Conservation (phyloP, 2,329 filamentous ascomycete genomes). For the Venturia pyrina region DNA sequence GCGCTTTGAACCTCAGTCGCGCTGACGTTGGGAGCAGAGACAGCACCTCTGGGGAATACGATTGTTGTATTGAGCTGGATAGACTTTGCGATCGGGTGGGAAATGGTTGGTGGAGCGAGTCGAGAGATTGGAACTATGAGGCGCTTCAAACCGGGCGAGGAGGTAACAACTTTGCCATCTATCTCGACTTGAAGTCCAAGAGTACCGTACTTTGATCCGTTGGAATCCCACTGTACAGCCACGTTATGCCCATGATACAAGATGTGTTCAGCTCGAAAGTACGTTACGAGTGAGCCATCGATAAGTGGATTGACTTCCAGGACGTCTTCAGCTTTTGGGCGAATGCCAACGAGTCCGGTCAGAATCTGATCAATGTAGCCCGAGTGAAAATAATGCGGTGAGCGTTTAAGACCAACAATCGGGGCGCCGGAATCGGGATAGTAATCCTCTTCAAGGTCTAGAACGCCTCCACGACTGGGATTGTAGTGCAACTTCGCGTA, state of each 20-base stretch:
- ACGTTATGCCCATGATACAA: neutral
- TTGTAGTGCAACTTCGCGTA: slow-evolving; percentile 34
- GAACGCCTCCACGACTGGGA: slow-evolving; percentile 18
- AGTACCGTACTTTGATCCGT: neutral
- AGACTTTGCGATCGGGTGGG: neutral
- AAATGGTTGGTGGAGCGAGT: neutral
- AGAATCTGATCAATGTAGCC: slow-evolving; percentile 34
- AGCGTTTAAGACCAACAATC: slow-evolving; percentile 33
- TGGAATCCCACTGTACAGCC: neutral
- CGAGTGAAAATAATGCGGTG: slow-evolving; percentile 37
- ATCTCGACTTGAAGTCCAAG: neutral
- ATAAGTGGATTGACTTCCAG: slow-evolving; percentile 33
- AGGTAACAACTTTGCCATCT: neutral
- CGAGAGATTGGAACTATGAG: neutral
- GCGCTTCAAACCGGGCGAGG: neutral
- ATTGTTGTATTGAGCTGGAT: neutral
- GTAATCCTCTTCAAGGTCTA: slow-evolving; percentile 36
- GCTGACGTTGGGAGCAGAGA: neutral
- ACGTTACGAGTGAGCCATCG: slow-evolving; percentile 23
- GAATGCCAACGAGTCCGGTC: slow-evolving; percentile 33
- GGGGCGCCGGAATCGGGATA: slow-evolving; percentile 32
- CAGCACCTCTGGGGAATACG: neutral
- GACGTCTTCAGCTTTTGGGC: slow-evolving; percentile 27
- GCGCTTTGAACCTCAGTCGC: neutral
- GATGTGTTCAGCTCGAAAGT: slow-evolving; percentile 29